Evolutionary conservation across 257 asterid genomes (phyloP).

Genomic region (Solanum piurae): DNA sequence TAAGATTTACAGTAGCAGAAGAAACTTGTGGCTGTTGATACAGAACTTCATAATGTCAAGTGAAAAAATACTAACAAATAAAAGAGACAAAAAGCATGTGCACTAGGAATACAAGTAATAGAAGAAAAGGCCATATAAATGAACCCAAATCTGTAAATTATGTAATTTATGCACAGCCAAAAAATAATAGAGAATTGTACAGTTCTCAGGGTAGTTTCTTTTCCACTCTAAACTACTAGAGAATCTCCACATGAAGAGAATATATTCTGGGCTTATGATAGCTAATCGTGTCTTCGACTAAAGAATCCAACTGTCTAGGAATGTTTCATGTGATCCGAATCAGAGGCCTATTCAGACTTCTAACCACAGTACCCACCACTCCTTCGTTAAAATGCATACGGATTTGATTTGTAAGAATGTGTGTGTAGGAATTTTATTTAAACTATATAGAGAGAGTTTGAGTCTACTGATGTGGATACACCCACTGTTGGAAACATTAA

Average conservation of each 20-base stretch:
- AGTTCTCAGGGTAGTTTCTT: not conserved
- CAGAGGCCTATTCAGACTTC: not conserved
- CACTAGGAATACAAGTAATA: not conserved
- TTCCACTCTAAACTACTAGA: not conserved
- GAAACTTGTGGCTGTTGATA: conserved; percentile 80
- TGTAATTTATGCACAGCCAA: not conserved
- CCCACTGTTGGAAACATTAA: not conserved
- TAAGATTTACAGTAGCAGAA: conserved; percentile 84
- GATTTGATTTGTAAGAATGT: not conserved
- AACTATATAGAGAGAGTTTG: not conserved
- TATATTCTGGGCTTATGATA: not conserved
- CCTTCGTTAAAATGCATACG: not conserved
- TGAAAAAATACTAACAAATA: not conserved
- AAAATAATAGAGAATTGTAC: not conserved
- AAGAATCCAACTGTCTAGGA: not conserved
- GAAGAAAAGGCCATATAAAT: not conserved
- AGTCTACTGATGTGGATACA: not conserved
- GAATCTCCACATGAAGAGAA: not conserved
- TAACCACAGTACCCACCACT: not conserved
- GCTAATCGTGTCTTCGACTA: not conserved
- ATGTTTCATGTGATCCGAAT: not conserved
- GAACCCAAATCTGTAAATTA: not conserved
- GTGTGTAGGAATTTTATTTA: not conserved
- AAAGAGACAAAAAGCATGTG: not conserved
- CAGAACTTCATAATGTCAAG: not conserved